Evolutionary conservation across 1,139 yeast genomes (phyloP).

Genomic region (Hyphopichia fennica): DNA sequence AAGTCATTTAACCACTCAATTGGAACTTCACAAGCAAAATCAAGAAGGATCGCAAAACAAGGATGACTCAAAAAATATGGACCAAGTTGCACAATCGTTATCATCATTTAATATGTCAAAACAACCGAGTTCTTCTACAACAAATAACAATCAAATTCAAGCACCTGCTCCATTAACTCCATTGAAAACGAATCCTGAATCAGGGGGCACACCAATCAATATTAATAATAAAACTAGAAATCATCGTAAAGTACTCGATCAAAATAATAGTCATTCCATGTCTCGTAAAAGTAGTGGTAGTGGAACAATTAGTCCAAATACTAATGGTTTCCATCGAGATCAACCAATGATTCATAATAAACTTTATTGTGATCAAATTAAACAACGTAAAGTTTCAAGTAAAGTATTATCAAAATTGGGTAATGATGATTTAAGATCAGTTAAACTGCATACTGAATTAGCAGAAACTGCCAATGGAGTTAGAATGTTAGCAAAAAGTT

Average conservation of each 20-base stretch:
- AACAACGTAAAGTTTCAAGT: conserved; percentile 18
- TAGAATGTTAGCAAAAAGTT: conserved; percentile 71
- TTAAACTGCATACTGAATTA: conserved; percentile 67
- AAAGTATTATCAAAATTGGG: conserved; percentile 34
- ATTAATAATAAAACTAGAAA: neutral
- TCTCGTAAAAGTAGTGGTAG: neutral
- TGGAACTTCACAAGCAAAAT: neutral
- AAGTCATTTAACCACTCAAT: conserved; percentile 2
- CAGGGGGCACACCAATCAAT: neutral
- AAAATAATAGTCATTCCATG: conserved; percentile 1
- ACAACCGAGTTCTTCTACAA: neutral
- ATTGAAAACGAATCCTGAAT: neutral
- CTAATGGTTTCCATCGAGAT: conserved; percentile 12
- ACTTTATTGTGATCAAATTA: conserved; percentile 27
- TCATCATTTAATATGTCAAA: neutral
- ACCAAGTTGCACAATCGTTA: neutral
- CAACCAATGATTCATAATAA: conserved; percentile 38
- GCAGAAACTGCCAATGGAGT: conserved; percentile 90
- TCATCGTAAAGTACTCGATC: neutral
- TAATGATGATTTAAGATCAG: conserved; percentile 43
- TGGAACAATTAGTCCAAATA: neutral
- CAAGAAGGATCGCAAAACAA: neutral
- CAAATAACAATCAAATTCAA: neutral
- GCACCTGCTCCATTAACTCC: conserved; percentile 2
- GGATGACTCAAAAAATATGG: neutral